Base-by-base conservation (phyloP, 2,329 filamentous ascomycete species). In the Epichloe festucae region DNA sequence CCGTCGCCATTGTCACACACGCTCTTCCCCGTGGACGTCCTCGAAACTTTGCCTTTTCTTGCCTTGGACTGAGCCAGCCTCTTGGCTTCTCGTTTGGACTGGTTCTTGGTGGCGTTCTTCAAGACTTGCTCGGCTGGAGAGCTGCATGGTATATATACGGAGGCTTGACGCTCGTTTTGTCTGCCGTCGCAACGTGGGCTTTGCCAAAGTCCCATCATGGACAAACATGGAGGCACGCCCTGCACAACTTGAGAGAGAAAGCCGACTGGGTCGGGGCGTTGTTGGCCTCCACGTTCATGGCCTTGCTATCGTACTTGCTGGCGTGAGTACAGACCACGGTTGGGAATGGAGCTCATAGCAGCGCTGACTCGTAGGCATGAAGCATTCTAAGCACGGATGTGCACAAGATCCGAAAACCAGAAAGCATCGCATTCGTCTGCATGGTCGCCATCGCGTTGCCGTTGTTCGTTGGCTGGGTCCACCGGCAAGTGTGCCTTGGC, bases 191-290 rank as follows among this genome's bases (percentile, higher is more conserved):
- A 1, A 53, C 69, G 19, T 70, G 65, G 63, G 62, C 59, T 19
- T 43, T 72, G 47, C 70, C 70, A 1, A 56, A 55, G 36, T 56
- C 58, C 6, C 53, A 49, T 3, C 54, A 56, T 54, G 64, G 34
- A 54, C 61, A 57, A 5, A 57, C 57, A 10, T 53, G 59, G 48
- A 55, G 42, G 46, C 59, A 56, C 44, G 58, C 62, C n/a, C 57
- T 58, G 31, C 21, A 40, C 2, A 53, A 58, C 11, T 35, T 63
- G 10, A 56, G 48, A 38, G 64, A 58, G 0, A 72, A 77, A 14
- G 70, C 81, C 44, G 78, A 80, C 54, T 80, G 76, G 76, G 55
- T 76, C 21, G 77, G 77, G 0, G 73, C 73, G 0, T 21, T 68
- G 0, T 66, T 79, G 3, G 71, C 70, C 1, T 73, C 70, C 38